Percentiles rank a stretch among this genome's conserved stretches.
These are phyloP conservation scores for Paramecium caudatum DNA, from an alignment of 73 alveolate genomes.

Conservation along the genomic window DNA sequence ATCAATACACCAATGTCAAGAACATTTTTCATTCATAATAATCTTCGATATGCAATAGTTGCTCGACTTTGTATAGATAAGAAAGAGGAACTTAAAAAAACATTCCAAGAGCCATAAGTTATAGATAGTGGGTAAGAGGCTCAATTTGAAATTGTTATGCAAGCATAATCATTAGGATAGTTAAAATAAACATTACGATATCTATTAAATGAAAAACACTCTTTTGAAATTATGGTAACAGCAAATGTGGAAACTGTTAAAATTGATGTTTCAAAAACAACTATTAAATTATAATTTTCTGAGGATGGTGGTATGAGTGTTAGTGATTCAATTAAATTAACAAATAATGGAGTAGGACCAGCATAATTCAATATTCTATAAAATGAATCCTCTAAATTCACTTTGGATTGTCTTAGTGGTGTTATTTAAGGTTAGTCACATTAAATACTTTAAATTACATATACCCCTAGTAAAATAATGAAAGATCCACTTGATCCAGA, in stretches of 20 bases:
- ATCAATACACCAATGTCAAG: conserved; percentile 91
- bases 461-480: conserved; percentile 83
- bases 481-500: conserved; percentile 56
- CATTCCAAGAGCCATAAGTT: conserved; percentile 90
- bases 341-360: conserved; percentile 95
- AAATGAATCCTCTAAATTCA: conserved; percentile 82
- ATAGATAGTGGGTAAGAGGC: conserved; percentile 96
- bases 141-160: conserved; percentile 91
- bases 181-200: conserved; percentile 90
- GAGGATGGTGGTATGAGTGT: conserved; percentile 93
- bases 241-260: conserved; percentile 91
- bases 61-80: conserved; percentile 88
- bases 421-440: conserved; percentile 86
- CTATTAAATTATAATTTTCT: conserved; percentile 85
- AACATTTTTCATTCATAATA: conserved; percentile 92
- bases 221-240: conserved; percentile 89
- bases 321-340: conserved; percentile 86
- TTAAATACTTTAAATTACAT: conserved; percentile 82
- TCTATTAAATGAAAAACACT: conserved; percentile 89
- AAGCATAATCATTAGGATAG: conserved; percentile 82
- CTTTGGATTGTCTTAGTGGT: conserved; percentile 86
- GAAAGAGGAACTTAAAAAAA: conserved; percentile 84
- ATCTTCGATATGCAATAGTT: conserved; percentile 91
- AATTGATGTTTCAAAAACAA: conserved; percentile 81
- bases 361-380: conserved; percentile 89